phyloP scores from a whole-genome alignment of 164 flowering plant species.

The Nymphaea thermarum region DNA sequence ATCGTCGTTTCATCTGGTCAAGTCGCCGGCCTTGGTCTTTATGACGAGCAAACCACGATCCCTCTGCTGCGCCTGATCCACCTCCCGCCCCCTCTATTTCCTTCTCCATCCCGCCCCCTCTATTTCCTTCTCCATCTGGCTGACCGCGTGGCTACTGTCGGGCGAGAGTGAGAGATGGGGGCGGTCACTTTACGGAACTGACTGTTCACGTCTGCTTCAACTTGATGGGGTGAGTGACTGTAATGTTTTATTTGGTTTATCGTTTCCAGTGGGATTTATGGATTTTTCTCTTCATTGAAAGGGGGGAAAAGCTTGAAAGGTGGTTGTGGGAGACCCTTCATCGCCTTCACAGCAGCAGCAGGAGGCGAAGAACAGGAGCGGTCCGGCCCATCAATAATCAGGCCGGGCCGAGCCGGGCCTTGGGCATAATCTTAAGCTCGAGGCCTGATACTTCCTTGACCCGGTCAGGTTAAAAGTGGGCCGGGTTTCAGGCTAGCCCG shows the following conservation, averaged over 20 bases:
- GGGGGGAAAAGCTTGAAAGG: too few species aligned
- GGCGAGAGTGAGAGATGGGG: constrained; percentile 33
- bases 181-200: constrained; percentile 61
- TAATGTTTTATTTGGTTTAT: not conserved
- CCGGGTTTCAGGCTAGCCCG: too few species aligned
- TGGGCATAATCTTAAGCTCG: too few species aligned
- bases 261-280: not conserved
- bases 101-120: not conserved
- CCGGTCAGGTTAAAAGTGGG: too few species aligned
- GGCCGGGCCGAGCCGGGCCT: too few species aligned
- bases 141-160: not conserved
- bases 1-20: not conserved
- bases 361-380: too few species aligned
- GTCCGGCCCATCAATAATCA: too few species aligned
- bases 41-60: not conserved
- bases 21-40: not conserved
- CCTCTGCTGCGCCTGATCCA: not conserved
- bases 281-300: not conserved
- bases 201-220: constrained; percentile 66
- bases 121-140: too few species aligned
- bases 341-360: too few species aligned
- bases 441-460: too few species aligned
- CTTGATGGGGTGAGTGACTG: constrained; percentile 59
- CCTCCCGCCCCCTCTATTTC: not conserved
- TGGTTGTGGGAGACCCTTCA: too few species aligned